Evolutionary conservation across 352 stramenopile genomes (phyloP).

Genomic region (Pythium myriotylum): DNA sequence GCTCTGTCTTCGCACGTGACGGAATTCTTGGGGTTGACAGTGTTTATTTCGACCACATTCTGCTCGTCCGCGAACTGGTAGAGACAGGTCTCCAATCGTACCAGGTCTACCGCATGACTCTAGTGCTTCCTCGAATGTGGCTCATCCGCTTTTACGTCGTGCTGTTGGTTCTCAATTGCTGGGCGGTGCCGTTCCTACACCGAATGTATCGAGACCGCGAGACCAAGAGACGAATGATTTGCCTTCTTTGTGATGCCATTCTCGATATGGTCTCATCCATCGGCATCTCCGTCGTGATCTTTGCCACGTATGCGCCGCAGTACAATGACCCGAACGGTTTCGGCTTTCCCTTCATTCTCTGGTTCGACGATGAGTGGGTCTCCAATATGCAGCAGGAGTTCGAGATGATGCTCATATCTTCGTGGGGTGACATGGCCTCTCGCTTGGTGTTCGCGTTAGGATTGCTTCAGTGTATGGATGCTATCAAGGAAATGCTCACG

Average conservation of each 20-base stretch:
- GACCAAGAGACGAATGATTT: constrained; percentile 3
- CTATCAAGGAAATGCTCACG: constrained; percentile 17
- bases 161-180: constrained; percentile 10
- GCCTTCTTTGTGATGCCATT: constrained; percentile 12
- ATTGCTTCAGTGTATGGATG: constrained; percentile 16
- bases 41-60: constrained; percentile 2
- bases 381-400: constrained; percentile 21
- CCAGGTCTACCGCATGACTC: constrained; percentile 1
- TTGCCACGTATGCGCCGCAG: constrained; percentile 12
- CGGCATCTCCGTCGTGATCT: constrained; percentile 14
- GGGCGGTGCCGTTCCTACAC: constrained; percentile 1
- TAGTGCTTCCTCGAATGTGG: constrained; percentile 11
- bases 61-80: not conserved
- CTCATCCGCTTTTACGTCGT: constrained; percentile 17
- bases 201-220: not conserved
- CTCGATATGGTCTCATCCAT: constrained; percentile 20
- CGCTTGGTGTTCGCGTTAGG: constrained; percentile 14
- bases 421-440: constrained; percentile 14
- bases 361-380: constrained; percentile 20
- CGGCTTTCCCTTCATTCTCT: constrained; percentile 12
- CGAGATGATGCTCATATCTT: constrained; percentile 17
- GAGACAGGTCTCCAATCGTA: constrained; percentile 6
- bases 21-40: constrained; percentile 1
- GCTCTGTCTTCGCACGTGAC: constrained; percentile 1
- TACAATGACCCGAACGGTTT: constrained; percentile 17